Base-by-base conservation (phyloP, 805 yeast species). In the Metschnikowia henanensis region DNA sequence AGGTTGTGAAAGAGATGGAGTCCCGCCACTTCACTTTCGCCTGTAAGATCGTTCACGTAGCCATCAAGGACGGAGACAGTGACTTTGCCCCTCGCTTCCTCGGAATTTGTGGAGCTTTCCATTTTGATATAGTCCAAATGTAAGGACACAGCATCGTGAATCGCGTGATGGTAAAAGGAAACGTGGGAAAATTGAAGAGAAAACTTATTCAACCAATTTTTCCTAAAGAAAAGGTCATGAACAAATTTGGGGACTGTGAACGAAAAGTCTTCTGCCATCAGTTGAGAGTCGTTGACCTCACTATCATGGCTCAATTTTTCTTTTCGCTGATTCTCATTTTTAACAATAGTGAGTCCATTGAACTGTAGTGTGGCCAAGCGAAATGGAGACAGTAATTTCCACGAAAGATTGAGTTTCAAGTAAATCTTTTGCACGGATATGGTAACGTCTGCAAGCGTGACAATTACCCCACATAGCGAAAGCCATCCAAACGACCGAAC, bases 401-500 rank as follows among this genome's bases (percentile, higher is more conserved):
- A 47, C n/a, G 41, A 18, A 5, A 37, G 23, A 21, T 46, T 45
- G 23, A 52, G 21, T 10, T 44, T 35, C 26, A 53, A 33, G 18
- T 38, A 30, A 9, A 50, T 20, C 26, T 36, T 39, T 9, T 31
- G 29, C 20, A 43, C 41, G n/a, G 35, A 26, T 19, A 53, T 35
- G 12, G 41, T 38, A 34, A 33, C 39, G 7, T 37, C 47, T 6
- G 44, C 45, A 7, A 42, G 34, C 13, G 39, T 35, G 33, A 53
- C 17, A 9, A 39, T 30, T 25, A 53, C 46, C 8, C 51, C 49
- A 19, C 45, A 29, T 13, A 53, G 25, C 10, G 53, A 35, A 30
- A 48, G n/a, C 57, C 57, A 53, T n/a, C 57, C 46, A 12, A 53
- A 30, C 23, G 48, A 37, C 33, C 36, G 45, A 15, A 53, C 54